Conservation (phyloP, 2,329 filamentous ascomycete species). For the Tolypocladium tropicale region DNA sequence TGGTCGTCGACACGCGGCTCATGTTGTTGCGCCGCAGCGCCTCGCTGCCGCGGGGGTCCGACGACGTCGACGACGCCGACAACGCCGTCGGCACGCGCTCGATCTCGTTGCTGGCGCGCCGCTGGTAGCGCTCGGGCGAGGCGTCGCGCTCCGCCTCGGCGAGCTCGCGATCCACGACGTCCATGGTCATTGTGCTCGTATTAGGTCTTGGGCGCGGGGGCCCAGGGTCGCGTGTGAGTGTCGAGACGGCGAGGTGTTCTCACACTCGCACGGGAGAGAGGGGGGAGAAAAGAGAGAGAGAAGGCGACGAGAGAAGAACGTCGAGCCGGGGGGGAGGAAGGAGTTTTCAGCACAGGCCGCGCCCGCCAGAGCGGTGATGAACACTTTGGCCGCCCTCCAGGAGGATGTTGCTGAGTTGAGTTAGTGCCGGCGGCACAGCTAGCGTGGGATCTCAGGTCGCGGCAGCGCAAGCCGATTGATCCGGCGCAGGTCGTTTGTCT, state of each 20-base stretch:
- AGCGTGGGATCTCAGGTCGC: too few species aligned
- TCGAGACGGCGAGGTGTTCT: neutral
- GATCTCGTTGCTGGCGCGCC: constrained; percentile 41
- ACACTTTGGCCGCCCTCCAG: too few species aligned
- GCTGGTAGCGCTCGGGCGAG: constrained; percentile 26
- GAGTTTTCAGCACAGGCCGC: too few species aligned
- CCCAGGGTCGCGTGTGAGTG: neutral
- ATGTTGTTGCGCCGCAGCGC: constrained; percentile 33
- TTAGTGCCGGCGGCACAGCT: too few species aligned
- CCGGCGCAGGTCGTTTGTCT: too few species aligned
- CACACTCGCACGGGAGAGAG: neutral
- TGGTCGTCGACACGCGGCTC: constrained; percentile 52
- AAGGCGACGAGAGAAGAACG: too few species aligned
- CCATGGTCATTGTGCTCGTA: constrained; percentile 29
- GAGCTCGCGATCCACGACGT: constrained; percentile 45
- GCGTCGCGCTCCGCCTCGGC: constrained; percentile 45
- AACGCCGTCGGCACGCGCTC: constrained; percentile 48
- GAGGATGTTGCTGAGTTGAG: too few species aligned
- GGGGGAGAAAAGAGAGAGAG: too few species aligned
- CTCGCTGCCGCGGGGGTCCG: constrained; percentile 24
- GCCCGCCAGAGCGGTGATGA: too few species aligned
- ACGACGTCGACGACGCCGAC: constrained; percentile 38
- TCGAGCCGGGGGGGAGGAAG: too few species aligned
- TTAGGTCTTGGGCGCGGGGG: neutral
- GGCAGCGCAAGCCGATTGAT: too few species aligned